Conservation (phyloP, 1,139 yeast species). For the Pichia sp. region DNA sequence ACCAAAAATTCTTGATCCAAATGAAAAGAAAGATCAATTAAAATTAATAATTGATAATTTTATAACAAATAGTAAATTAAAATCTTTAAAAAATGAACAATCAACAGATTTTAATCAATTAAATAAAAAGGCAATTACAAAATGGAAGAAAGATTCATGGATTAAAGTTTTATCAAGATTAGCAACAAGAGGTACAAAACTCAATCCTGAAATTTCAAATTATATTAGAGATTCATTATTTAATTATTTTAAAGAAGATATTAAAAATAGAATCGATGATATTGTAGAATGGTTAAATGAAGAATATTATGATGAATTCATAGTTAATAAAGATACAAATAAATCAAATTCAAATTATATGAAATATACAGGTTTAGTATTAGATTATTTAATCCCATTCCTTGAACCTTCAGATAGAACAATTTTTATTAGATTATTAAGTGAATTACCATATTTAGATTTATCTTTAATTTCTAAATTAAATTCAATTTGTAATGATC, state of each 20-base stretch:
- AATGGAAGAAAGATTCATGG: constrained; percentile 77
- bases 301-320: constrained; percentile 73
- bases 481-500: constrained; percentile 77
- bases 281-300: constrained; percentile 94
- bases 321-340: constrained; percentile 11
- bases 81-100: constrained; percentile 11
- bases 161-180: constrained; percentile 65
- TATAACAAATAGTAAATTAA: constrained; percentile 40
- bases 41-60: constrained; percentile 49
- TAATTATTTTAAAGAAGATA: constrained; percentile 66
- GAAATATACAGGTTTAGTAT: constrained; percentile 63
- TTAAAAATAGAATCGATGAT: constrained; percentile 65
- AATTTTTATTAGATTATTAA: constrained; percentile 69
- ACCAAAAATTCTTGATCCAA: constrained; percentile 44
- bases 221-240: constrained; percentile 65
- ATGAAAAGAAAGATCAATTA: constrained; percentile 50
- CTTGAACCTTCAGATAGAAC: constrained; percentile 76
- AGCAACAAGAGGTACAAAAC: constrained; percentile 69
- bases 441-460: constrained; percentile 78
- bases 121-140: constrained; percentile 28
- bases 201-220: constrained; percentile 42
- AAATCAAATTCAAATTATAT: constrained; percentile 35
- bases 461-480: constrained; percentile 55
- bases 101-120: background rate
- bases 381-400: constrained; percentile 80